These are phyloP conservation scores for Aquilaria malaccensis DNA, from an alignment of 345 rosid species.

Conservation along the genomic window DNA sequence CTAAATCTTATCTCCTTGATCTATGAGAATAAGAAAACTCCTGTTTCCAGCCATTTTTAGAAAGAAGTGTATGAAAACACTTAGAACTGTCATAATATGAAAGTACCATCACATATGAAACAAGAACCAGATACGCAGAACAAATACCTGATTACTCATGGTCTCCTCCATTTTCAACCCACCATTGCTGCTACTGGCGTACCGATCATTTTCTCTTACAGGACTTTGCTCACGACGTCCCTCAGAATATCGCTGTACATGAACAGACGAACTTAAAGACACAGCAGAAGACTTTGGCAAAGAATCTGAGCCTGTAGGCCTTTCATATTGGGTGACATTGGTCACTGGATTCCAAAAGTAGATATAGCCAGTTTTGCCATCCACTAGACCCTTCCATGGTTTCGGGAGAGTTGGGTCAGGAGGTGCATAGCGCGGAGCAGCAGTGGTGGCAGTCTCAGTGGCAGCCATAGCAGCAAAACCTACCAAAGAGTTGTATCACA, in stretches of 20 bases:
- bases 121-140: conserved; percentile 9
- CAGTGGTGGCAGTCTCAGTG: conserved; percentile 42
- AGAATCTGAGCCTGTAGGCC: conserved; percentile 33
- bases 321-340: conserved; percentile 90
- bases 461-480: conserved; percentile 47
- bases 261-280: conserved; percentile 52
- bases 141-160: conserved; percentile 45
- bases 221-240: conserved; percentile 34
- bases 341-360: conserved; percentile 98
- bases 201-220: conserved; percentile 47
- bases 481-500: background rate
- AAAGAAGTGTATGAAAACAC: no score
- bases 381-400: conserved; percentile 96
- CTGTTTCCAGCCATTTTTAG: no score
- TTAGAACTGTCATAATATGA: no score
- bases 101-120: background rate
- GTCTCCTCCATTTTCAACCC: conserved; percentile 35
- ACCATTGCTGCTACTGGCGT: conserved; percentile 31
- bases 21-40: no score
- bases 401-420: conserved; percentile 91
- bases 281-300: conserved; percentile 27
- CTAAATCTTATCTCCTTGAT: no score
- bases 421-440: conserved; percentile 74
- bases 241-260: conserved; percentile 28
- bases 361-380: conserved; percentile 82